phyloP scores from a whole-genome alignment of 176 grass and related monocot genomes.

The Zizania latifolia region DNA sequence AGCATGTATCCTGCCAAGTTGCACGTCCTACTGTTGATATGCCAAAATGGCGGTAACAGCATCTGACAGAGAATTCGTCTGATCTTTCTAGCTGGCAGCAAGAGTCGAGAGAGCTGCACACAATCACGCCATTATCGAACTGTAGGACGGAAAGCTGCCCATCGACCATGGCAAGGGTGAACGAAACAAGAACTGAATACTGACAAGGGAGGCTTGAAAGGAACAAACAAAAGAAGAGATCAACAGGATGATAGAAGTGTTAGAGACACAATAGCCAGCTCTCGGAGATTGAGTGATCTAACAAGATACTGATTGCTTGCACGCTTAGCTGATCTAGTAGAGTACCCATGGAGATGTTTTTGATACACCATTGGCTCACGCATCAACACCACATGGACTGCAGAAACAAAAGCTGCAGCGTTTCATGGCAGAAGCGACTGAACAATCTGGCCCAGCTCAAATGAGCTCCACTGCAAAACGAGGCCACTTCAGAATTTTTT shows the following conservation, averaged over 20 bases:
- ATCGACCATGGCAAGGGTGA: neutral
- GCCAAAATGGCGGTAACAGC: constrained; percentile 15
- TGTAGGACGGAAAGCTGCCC: neutral
- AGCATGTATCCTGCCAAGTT: constrained; percentile 49
- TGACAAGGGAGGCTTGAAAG: neutral
- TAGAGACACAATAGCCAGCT: neutral
- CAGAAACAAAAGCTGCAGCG: too few relatives aligned
- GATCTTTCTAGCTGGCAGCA: neutral
- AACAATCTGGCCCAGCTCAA: neutral
- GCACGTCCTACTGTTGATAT: constrained; percentile 52
- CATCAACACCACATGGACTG: neutral
- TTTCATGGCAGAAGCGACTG: too few relatives aligned
- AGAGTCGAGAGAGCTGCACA: neutral
- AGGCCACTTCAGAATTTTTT: too few relatives aligned
- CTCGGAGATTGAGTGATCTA: neutral
- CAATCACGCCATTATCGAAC: neutral
- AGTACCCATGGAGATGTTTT: neutral
- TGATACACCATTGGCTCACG: neutral
- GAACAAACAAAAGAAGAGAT: neutral
- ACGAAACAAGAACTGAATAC: neutral
- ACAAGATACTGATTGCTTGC: neutral
- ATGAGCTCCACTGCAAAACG: neutral
- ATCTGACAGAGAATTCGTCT: neutral
- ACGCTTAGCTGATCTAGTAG: neutral
- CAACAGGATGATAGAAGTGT: neutral